Percentiles rank a stretch among this genome's conserved stretches.
Evolutionary conservation across 2,329 filamentous ascomycete species (phyloP).

Genomic region (Atkinsonella texensis): DNA sequence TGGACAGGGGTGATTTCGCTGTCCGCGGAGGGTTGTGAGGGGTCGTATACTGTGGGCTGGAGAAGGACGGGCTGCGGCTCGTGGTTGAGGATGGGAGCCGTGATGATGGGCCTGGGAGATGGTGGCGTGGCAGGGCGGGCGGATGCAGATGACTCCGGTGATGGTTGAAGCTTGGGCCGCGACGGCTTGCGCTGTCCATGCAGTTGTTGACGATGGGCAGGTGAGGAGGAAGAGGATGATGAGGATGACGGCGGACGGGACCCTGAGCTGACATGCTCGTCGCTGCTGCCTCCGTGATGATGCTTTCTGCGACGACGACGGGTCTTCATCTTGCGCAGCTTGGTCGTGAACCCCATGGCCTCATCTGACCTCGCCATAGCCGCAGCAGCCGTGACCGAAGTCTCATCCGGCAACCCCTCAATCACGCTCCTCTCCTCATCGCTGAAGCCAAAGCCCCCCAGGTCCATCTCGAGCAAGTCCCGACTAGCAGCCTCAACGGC

Average conservation of each 20-base stretch:
- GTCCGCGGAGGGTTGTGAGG: constrained; percentile 20
- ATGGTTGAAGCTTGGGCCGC: constrained; percentile 13
- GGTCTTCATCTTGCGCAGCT: constrained; percentile 32
- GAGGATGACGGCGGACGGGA: constrained; percentile 5
- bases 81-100: constrained; percentile 36
- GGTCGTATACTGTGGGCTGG: constrained; percentile 46
- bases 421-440: constrained; percentile 20
- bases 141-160: constrained; percentile 13
- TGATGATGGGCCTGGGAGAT: constrained; percentile 27
- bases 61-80: constrained; percentile 40
- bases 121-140: constrained; percentile 17
- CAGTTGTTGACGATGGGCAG: constrained; percentile 10
- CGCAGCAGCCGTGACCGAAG: neutral
- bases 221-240: constrained; percentile 10
- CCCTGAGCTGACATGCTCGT: constrained; percentile 9
- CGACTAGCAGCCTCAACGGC: constrained; percentile 41
- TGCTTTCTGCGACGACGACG: constrained; percentile 27
- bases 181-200: constrained; percentile 12
- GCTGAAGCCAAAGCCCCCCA: constrained; percentile 26
- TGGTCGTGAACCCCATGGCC: constrained; percentile 31
- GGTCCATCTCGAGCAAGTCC: constrained; percentile 30
- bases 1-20: constrained; percentile 44
- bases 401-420: constrained; percentile 20
- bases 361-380: constrained; percentile 20
- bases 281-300: constrained; percentile 17